Evolutionary conservation across 345 rosid genomes (phyloP).

Genomic region (Populus tremula): DNA sequence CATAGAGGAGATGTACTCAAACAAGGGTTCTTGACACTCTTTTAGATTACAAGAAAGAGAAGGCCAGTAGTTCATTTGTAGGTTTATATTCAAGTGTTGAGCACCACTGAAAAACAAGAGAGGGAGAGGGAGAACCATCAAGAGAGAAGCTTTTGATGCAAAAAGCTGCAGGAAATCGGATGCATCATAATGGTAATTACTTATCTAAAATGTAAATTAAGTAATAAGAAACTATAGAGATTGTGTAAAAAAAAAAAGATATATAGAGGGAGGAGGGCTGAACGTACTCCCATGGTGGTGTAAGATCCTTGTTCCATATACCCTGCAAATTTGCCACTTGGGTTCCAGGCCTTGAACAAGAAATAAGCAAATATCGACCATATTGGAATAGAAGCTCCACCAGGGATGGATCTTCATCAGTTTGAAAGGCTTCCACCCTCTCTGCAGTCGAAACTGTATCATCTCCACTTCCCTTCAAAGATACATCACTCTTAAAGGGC

Average conservation of each 20-base stretch:
- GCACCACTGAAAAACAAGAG: conserved; percentile 53
- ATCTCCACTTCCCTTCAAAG: conserved; percentile 9
- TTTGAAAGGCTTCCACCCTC: conserved; percentile 66
- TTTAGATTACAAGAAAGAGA: conserved; percentile 77
- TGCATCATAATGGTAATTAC: not conserved
- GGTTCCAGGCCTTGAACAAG: conserved; percentile 87
- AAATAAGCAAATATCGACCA: conserved; percentile 83
- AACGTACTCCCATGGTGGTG: conserved; percentile 90
- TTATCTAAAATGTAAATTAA: not conserved
- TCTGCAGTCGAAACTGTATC: conserved; percentile 56
- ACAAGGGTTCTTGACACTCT: conserved; percentile 89
- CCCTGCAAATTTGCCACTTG: conserved; percentile 95
- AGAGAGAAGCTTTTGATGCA: not conserved
- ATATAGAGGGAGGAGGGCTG: too few relatives aligned
- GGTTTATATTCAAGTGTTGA: conserved; percentile 91
- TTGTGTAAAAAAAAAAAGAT: too few relatives aligned
- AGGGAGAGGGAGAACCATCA: not conserved
- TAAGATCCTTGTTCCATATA: conserved; percentile 80
- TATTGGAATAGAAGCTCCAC: conserved; percentile 84
- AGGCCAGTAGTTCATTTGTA: conserved; percentile 98
- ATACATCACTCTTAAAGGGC: not conserved
- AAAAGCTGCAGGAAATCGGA: not conserved
- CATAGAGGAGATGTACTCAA: conserved; percentile 64
- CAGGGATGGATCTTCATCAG: conserved; percentile 77
- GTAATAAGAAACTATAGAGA: too few relatives aligned